These are phyloP conservation scores for Cocos nucifera DNA, from an alignment of 176 grass and related monocot species.

Conservation along the genomic window DNA sequence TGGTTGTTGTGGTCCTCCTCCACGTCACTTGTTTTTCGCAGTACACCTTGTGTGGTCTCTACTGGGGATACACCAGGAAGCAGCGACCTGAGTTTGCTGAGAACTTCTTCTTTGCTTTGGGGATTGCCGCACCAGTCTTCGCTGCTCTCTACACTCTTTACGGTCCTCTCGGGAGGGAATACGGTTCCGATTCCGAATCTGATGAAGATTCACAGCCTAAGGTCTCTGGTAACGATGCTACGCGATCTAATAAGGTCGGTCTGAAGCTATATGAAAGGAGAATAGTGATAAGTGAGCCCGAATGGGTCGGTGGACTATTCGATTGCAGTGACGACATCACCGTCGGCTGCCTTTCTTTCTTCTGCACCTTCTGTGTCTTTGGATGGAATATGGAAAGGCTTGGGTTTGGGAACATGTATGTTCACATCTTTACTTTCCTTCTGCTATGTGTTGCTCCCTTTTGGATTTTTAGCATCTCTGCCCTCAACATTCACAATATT, in stretches of 20 bases:
- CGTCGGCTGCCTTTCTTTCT: constrained; percentile 49
- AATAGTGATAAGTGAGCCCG: constrained; percentile 28
- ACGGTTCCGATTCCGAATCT: constrained; percentile 8
- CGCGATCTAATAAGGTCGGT: neutral
- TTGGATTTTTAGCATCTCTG: constrained; percentile 82
- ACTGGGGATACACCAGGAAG: constrained; percentile 48
- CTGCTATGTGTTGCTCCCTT: constrained; percentile 76
- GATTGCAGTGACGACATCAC: constrained; percentile 52
- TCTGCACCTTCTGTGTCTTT: constrained; percentile 82
- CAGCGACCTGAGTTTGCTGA: constrained; percentile 52
- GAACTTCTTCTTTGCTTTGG: constrained; percentile 52
- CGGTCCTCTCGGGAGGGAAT: constrained; percentile 66
- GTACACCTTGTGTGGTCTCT: constrained; percentile 49
- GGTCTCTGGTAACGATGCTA: neutral
- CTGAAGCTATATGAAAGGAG: constrained; percentile 23
- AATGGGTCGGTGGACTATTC: constrained; percentile 53
- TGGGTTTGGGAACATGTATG: constrained; percentile 88
- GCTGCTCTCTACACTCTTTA: constrained; percentile 43
- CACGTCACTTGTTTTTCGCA: constrained; percentile 67
- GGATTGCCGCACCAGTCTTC: constrained; percentile 32
- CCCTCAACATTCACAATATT: constrained; percentile 57
- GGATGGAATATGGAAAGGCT: constrained; percentile 97
- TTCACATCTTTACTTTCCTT: constrained; percentile 63
- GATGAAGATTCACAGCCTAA: constrained; percentile 27
- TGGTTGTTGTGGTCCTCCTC: constrained; percentile 55